Conservation (phyloP, 2,329 filamentous ascomycete genomes). For the Tolypocladium ovalisporum region DNA sequence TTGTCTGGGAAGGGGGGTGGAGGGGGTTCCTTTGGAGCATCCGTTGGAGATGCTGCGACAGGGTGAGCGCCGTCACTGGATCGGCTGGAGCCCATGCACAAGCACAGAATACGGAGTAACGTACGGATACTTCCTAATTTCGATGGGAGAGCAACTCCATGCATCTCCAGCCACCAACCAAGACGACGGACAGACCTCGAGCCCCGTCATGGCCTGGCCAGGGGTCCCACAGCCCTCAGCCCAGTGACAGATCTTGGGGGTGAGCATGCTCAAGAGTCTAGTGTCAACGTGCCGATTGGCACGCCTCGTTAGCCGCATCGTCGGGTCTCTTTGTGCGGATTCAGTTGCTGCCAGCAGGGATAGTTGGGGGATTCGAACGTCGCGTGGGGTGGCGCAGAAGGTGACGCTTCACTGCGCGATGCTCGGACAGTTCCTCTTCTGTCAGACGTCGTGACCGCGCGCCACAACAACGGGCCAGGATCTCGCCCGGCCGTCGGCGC, state of each 20-base stretch:
- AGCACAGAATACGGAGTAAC: neutral
- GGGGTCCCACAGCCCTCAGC: neutral
- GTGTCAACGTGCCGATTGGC: neutral
- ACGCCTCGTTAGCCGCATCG: neutral
- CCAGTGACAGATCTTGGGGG: neutral
- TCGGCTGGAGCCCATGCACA: neutral
- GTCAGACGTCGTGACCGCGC: neutral
- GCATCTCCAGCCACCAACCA: neutral
- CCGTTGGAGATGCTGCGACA: neutral
- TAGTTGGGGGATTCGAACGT: neutral
- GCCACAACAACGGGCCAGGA: neutral
- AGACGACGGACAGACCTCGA: neutral
- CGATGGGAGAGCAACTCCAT: neutral
- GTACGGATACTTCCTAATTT: neutral
- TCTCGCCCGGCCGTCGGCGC: neutral
- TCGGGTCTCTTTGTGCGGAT: neutral
- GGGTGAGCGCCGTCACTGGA: neutral
- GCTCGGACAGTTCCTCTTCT: neutral
- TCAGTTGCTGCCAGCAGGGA: neutral
- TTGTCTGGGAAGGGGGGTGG: neutral
- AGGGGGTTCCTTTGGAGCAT: neutral
- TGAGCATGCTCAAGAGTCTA: neutral
- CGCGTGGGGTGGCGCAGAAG: neutral
- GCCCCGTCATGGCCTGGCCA: neutral
- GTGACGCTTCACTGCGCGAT: neutral